Evolutionary conservation across 176 grass and related monocot species (phyloP), one percentile per base, ranked within the genome.

Genomic region (Puya raimondii): DNA sequence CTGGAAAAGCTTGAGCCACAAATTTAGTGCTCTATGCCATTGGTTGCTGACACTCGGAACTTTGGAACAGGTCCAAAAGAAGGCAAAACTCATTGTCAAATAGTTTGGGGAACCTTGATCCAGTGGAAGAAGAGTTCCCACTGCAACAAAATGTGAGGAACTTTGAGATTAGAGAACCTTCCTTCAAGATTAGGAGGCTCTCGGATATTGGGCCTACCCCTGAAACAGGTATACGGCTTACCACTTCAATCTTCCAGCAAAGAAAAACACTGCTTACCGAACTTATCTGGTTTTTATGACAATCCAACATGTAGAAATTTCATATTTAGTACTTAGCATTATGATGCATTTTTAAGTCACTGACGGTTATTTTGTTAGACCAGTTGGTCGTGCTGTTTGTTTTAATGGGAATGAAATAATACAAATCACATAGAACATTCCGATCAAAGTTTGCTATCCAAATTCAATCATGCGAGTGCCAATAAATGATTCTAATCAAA

Each of bases 81-180:
- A 85, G 76, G 76, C 80, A 86, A 23, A 72, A 83, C 54, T 91
- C 88, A 64, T 96, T 86, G 69, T 81, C 78, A 79, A 69, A 61
- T 80, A 70, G 70, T 73, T 70, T 89, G 12, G 87, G 81, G 29
- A 86, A 74, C 70, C 93, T 96, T 79, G 88, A 87, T 81, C 81
- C 88, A 66, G 88, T 96, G 64, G 71, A 89, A 65, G 93, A 96
- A 67, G 93, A 96, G 29, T 72, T 79, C 22, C 75, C 88, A 59
- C 65, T 88, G 70, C 75, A 82, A 65, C 78, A 84, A 79, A 73
- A 81, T 54, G 23, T 73, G 53, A 91, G 80, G 47, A 64, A 65
- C 16, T 91, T 85, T 65, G 89, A 96, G 79, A 81, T 91, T 50
- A 85, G 81, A 80, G 85, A 73, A 61, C 67, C 33, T 42, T 7